Conservation (phyloP, 768 basidiomycete species). For the Boletus reticuloceps region DNA sequence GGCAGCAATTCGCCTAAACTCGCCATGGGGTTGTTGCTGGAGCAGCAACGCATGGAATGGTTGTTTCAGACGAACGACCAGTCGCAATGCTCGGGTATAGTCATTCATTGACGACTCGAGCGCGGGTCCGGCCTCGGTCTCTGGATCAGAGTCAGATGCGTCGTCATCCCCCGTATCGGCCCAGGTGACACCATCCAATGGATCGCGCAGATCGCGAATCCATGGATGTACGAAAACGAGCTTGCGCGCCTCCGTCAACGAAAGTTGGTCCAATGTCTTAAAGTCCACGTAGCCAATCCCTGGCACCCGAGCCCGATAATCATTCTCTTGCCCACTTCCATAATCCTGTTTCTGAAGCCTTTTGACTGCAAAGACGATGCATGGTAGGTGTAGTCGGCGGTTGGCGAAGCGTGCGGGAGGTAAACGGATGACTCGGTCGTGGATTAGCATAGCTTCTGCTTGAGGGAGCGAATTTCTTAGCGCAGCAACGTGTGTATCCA, state of each 20-base stretch:
- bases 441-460: not conserved
- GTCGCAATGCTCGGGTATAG: too few relatives aligned
- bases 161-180: too few relatives aligned
- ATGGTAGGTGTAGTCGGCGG: not conserved
- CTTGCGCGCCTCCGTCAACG: not conserved
- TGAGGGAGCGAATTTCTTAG: not conserved
- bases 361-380: not conserved
- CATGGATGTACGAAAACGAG: not conserved
- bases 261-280: not conserved
- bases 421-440: not conserved
- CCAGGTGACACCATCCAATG: not conserved
- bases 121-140: too few relatives aligned
- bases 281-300: not conserved
- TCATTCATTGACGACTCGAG: too few relatives aligned
- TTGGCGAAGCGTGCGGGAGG: not conserved
- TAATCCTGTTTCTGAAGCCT: not conserved
- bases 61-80: too few relatives aligned
- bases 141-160: too few relatives aligned
- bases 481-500: not conserved
- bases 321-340: not conserved
- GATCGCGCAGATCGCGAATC: not conserved
- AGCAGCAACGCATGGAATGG: too few relatives aligned
- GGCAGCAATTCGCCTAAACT: too few relatives aligned
- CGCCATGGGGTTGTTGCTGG: too few relatives aligned
- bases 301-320: not conserved